phyloP scores from a whole-genome alignment of 257 asterid species.

The Leptodermis oblonga region DNA sequence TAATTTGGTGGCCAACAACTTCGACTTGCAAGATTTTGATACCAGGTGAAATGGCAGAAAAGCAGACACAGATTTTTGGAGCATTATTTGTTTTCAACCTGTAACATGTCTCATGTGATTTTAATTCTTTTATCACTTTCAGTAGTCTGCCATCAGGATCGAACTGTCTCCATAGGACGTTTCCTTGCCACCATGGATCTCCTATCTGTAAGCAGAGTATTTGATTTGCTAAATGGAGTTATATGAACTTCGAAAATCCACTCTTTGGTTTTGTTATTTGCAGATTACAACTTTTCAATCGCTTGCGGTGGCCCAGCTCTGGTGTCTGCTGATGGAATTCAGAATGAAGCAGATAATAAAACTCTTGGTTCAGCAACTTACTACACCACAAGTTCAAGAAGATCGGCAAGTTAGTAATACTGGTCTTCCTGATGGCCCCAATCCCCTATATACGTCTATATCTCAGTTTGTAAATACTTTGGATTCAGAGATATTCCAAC shows the following conservation, averaged over 20 bases:
- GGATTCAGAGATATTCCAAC: conserved; percentile 57
- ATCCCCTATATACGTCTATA: conserved; percentile 28
- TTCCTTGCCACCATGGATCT: conserved; percentile 64
- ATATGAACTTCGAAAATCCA: neutral
- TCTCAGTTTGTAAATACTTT: conserved; percentile 42
- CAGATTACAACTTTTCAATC: conserved; percentile 66
- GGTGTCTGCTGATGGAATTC: conserved; percentile 29
- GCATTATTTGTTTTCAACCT: conserved; percentile 9
- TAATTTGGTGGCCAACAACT: conserved; percentile 77
- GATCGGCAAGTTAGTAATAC: conserved; percentile 88
- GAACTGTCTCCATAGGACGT: conserved; percentile 63
- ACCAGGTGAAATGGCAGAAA: conserved; percentile 39
- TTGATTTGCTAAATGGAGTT: neutral
- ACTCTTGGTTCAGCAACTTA: conserved; percentile 70
- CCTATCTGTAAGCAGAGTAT: too few species aligned
- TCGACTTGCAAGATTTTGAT: conserved; percentile 40
- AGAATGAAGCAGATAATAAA: conserved; percentile 47
- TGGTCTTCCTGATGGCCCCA: conserved; percentile 45
- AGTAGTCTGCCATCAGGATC: conserved; percentile 53
- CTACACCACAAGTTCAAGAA: conserved; percentile 31
- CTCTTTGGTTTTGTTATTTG: conserved; percentile 17
- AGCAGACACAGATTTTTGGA: neutral
- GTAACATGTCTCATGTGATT: neutral
- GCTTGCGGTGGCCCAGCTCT: conserved; percentile 65
- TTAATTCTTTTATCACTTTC: conserved; percentile 16